These are phyloP conservation scores for Didymellaceae sp. DNA, from an alignment of 2,329 filamentous ascomycete genomes.

Conservation along the genomic window DNA sequence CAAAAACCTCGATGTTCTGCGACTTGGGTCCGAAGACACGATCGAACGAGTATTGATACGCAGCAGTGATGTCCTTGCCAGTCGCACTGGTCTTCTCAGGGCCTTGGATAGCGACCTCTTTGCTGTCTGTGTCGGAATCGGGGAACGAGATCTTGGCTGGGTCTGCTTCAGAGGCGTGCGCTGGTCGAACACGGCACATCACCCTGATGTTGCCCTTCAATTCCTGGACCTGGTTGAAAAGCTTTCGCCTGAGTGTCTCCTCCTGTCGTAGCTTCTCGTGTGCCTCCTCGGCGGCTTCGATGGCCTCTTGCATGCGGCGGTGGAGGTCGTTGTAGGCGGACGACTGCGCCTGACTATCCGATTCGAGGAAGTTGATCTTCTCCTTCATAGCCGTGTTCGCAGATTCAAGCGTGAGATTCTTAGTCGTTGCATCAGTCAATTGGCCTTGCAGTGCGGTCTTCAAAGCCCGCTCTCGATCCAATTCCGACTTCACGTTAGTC, in stretches of 20 bases:
- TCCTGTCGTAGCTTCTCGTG: constrained; percentile 87
- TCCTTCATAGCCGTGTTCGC: constrained; percentile 77
- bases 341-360: constrained; percentile 86
- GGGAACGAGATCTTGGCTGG: constrained; percentile 80
- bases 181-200: constrained; percentile 92
- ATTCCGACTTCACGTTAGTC: constrained; percentile 53
- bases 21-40: constrained; percentile 82
- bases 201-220: constrained; percentile 98
- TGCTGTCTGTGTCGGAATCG: constrained; percentile 78
- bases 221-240: constrained; percentile 98
- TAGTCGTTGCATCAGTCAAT: constrained; percentile 49
- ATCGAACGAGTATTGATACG: constrained; percentile 88
- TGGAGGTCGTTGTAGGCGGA: constrained; percentile 85
- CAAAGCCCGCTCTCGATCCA: constrained; percentile 66
- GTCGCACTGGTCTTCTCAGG: constrained; percentile 84
- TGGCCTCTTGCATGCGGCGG: constrained; percentile 77
- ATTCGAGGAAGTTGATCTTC: constrained; percentile 88
- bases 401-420: constrained; percentile 68
- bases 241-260: constrained; percentile 85
- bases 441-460: constrained; percentile 65
- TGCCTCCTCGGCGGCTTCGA: constrained; percentile 71
- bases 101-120: constrained; percentile 83
- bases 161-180: constrained; percentile 64
- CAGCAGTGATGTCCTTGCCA: constrained; percentile 77
- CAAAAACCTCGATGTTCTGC: constrained; percentile 87